Conservation (phyloP, 2,329 filamentous ascomycete genomes). For the Cyphellophora europaea region DNA sequence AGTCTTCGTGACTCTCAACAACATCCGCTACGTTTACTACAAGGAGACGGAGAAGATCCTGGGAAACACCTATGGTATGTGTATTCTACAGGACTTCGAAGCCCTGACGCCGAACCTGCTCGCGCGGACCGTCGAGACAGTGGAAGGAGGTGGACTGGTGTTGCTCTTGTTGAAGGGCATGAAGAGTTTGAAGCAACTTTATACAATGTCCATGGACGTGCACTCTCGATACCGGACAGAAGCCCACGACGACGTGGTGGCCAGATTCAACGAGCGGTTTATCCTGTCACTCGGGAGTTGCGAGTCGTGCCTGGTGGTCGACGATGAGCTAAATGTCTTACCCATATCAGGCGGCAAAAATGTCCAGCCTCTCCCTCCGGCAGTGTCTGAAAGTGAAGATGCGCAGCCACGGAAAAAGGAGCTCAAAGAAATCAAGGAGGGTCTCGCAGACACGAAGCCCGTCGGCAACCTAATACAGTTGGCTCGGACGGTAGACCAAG, state of each 20-base stretch:
- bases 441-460: slow-evolving; percentile 73
- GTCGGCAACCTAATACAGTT: slow-evolving; percentile 76
- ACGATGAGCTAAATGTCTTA: slow-evolving; percentile 94
- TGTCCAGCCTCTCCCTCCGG: slow-evolving; percentile 71
- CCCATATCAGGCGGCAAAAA: slow-evolving; percentile 93
- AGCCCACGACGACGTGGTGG: slow-evolving; percentile 87
- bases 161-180: slow-evolving; percentile 89
- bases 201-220: slow-evolving; percentile 94
- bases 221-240: slow-evolving; percentile 95
- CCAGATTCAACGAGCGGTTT: slow-evolving; percentile 95
- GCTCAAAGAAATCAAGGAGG: slow-evolving; percentile 78
- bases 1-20: slow-evolving; percentile 89
- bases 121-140: slow-evolving; percentile 90
- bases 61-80: slow-evolving; percentile 97
- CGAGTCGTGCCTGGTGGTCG: slow-evolving; percentile 86
- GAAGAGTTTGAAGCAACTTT: slow-evolving; percentile 93
- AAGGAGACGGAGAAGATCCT: slow-evolving; percentile 99
- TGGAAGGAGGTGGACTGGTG: slow-evolving; percentile 89
- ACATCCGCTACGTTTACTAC: slow-evolving; percentile 98
- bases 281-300: slow-evolving; percentile 92
- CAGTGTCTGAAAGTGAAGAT: slow-evolving; percentile 63
- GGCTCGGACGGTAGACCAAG: slow-evolving; percentile 87
- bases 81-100: slow-evolving; percentile 95
- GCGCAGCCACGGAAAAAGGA: slow-evolving; percentile 63
- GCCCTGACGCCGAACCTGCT: slow-evolving; percentile 95